Conservation (phyloP, 2,329 filamentous ascomycete species). For the Amauroascus niger region DNA sequence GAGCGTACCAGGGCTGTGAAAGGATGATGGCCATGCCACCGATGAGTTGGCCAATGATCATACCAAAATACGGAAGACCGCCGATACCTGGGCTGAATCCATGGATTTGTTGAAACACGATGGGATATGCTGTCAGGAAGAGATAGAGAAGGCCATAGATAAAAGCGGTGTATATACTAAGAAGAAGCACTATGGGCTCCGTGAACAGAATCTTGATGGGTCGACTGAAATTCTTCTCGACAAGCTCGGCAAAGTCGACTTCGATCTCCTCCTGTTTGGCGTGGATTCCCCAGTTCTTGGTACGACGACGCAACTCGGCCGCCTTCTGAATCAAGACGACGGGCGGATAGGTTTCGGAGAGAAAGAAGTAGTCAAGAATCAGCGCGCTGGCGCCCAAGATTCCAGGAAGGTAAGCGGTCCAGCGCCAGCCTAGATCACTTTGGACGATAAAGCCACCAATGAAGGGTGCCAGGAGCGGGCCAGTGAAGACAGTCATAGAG, state of each 20-base stretch:
- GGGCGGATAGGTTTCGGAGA: slow-evolving; percentile 50
- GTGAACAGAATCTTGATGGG: slow-evolving; percentile 37
- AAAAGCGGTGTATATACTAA: slow-evolving; percentile 33
- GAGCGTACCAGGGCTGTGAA: slow-evolving; percentile 32
- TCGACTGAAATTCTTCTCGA: slow-evolving; percentile 45
- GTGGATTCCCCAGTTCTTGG: slow-evolving; percentile 53
- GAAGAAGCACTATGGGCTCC: slow-evolving; percentile 36
- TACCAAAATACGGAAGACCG: slow-evolving; percentile 37
- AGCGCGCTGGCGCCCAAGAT: slow-evolving; percentile 49
- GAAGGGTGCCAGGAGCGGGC: slow-evolving; percentile 45
- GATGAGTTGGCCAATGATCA: slow-evolving; percentile 37
- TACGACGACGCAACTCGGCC: slow-evolving; percentile 44
- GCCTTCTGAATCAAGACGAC: slow-evolving; percentile 50
- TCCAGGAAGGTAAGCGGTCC: slow-evolving; percentile 46
- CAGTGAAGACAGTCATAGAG: slow-evolving; percentile 44
- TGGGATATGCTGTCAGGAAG: slow-evolving; percentile 29
- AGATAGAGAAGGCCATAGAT: slow-evolving; percentile 30
- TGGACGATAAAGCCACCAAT: slow-evolving; percentile 48
- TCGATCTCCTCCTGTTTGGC: slow-evolving; percentile 50
- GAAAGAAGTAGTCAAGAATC: slow-evolving; percentile 42
- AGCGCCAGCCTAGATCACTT: slow-evolving; percentile 45
- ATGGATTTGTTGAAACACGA: slow-evolving; percentile 25
- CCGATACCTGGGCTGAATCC: slow-evolving; percentile 27
- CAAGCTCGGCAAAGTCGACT: slow-evolving; percentile 42
- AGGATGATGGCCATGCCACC: slow-evolving; percentile 35